Evolutionary conservation across 768 basidiomycete species (phyloP).

Genomic region (Hypholoma sublateritium): DNA sequence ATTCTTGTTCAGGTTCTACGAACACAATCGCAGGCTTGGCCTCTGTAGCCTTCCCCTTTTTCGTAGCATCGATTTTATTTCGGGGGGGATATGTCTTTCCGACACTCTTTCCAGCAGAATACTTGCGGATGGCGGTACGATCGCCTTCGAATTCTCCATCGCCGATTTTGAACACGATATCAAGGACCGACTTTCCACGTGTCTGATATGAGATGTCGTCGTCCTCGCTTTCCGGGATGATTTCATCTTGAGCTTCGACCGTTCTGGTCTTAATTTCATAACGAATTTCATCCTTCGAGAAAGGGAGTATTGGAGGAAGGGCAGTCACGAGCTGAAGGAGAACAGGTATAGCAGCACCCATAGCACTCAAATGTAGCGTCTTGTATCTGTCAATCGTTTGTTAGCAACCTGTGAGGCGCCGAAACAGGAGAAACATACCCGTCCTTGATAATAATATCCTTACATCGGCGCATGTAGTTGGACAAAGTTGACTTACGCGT

Average conservation of each 20-base stretch:
- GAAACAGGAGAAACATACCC: conserved; percentile 45
- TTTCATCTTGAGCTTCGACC: conserved; percentile 74
- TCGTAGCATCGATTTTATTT: conserved; percentile 6
- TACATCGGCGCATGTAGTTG: conserved; percentile 77
- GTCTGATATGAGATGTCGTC: conserved; percentile 66
- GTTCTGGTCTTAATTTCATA: conserved; percentile 68
- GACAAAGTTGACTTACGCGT: conserved; percentile 75
- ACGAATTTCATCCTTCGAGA: conserved; percentile 57
- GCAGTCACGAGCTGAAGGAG: conserved; percentile 69
- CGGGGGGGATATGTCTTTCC: conserved; percentile 10
- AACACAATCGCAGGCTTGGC: conserved; percentile 17
- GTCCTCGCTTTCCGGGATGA: conserved; percentile 73
- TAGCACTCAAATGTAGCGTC: conserved; percentile 71
- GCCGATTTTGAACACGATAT: conserved; percentile 59
- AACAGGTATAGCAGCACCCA: conserved; percentile 90
- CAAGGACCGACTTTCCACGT: conserved; percentile 70
- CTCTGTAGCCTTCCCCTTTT: conserved; percentile 14
- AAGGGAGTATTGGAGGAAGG: conserved; percentile 73
- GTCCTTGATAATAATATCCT: conserved; percentile 66
- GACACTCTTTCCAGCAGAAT: conserved; percentile 23
- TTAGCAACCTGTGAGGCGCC: not conserved
- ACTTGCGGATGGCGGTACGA: conserved; percentile 23
- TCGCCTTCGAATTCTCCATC: conserved; percentile 55
- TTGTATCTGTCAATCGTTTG: conserved; percentile 51
- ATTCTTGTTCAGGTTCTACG: conserved; percentile 36